These are phyloP conservation scores for Geranium incanum DNA, from an alignment of 441 rosid genomes.

Conservation along the genomic window DNA sequence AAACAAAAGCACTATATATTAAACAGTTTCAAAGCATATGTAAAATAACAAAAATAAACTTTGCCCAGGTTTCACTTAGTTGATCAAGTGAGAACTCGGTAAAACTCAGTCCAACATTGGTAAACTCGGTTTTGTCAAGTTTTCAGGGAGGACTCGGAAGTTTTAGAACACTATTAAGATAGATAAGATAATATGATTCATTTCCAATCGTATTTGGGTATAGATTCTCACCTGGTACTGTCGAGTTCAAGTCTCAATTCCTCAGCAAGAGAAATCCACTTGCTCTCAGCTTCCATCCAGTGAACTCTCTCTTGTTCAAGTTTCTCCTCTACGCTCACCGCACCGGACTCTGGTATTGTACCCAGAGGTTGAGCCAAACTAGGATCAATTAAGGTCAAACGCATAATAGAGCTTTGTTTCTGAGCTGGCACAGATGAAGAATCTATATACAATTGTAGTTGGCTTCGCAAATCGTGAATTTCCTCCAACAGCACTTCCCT, in stretches of 20 bases:
- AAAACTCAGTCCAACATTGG: no score
- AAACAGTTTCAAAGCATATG: no score
- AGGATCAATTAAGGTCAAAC: slow-evolving; percentile 52
- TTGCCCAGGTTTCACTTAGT: no score
- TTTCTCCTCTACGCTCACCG: slow-evolving; percentile 49
- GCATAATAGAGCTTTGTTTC: slow-evolving; percentile 47
- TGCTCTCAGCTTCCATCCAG: slow-evolving; percentile 86
- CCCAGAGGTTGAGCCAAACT: slow-evolving; percentile 34
- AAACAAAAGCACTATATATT: no score
- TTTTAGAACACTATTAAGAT: no score
- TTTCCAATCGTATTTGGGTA: no score
- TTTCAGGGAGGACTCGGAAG: no score
- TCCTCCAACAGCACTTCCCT: slow-evolving; percentile 89
- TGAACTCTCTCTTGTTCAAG: slow-evolving; percentile 52
- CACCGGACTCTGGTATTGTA: slow-evolving; percentile 52
- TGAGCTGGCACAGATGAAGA: slow-evolving; percentile 46
- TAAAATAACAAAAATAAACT: no score
- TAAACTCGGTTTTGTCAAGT: no score
- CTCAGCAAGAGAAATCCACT: slow-evolving; percentile 86
- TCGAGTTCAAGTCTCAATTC: slow-evolving; percentile 79
- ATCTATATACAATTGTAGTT: slow-evolving; percentile 67
- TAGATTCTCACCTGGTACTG: slow-evolving; percentile 20
- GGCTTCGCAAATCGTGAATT: slow-evolving; percentile 81
- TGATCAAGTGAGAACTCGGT: no score
- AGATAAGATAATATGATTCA: no score